phyloP scores from a whole-genome alignment of 108 stramenopile species.

The Nitzschia sp. region DNA sequence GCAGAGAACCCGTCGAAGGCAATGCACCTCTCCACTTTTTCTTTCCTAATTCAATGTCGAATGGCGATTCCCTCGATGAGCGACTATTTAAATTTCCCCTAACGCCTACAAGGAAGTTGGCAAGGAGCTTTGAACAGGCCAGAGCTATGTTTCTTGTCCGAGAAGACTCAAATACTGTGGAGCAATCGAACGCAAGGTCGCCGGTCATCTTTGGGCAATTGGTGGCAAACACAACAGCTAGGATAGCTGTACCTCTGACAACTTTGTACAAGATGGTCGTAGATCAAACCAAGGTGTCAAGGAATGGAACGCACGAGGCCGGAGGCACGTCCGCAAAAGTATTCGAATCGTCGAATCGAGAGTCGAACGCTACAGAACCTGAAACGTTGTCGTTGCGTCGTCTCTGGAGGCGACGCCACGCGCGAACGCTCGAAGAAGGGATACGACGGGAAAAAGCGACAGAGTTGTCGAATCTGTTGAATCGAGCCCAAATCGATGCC shows the following conservation, averaged over 20 bases:
- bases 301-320: background rate
- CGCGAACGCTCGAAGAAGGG: conserved; percentile 66
- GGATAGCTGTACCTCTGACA: background rate
- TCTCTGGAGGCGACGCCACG: conserved; percentile 60
- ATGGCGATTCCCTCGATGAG: too few relatives aligned
- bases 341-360: background rate
- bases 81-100: too few relatives aligned
- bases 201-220: too few relatives aligned
- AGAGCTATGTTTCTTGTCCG: too few relatives aligned
- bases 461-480: conserved; percentile 17
- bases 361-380: background rate
- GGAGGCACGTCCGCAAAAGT: background rate
- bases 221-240: background rate
- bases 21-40: too few relatives aligned
- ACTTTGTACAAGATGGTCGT: background rate
- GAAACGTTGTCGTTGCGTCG: conserved; percentile 24
- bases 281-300: background rate
- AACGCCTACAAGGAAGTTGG: too few relatives aligned
- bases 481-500: conserved; percentile 21
- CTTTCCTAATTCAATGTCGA: too few relatives aligned
- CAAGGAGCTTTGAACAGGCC: too few relatives aligned
- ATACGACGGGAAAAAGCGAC: conserved; percentile 49
- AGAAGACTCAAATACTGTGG: too few relatives aligned
- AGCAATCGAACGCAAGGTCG: too few relatives aligned
- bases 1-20: too few relatives aligned